phyloP scores from a whole-genome alignment of 2,329 filamentous ascomycete genomes.

The Nannizziopsis arthrosporioides region DNA sequence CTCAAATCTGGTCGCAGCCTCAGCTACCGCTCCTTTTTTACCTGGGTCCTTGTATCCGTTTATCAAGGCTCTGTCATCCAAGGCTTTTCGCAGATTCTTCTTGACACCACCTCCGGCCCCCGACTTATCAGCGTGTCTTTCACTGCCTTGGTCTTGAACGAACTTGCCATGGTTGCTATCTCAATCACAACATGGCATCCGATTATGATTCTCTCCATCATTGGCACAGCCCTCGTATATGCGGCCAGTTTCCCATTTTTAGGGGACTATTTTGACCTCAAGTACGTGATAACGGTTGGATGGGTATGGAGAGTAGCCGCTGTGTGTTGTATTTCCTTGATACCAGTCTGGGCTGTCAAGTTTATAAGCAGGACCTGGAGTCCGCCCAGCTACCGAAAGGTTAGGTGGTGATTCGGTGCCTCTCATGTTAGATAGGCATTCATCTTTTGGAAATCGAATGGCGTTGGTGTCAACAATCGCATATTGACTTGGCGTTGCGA shows the following conservation, averaged over 20 bases:
- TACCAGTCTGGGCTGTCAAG: slow-evolving; percentile 82
- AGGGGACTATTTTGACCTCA: slow-evolving; percentile 77
- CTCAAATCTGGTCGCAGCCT: slow-evolving; percentile 78
- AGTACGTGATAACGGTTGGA: slow-evolving; percentile 62
- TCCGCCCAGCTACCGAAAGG: slow-evolving; percentile 90
- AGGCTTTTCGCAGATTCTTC: slow-evolving; percentile 79
- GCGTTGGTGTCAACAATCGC: background rate
- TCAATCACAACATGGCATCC: slow-evolving; percentile 96
- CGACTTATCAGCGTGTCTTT: slow-evolving; percentile 85
- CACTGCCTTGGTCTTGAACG: slow-evolving; percentile 83
- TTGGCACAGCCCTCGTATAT: slow-evolving; percentile 74
- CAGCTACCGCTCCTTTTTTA: slow-evolving; percentile 87
- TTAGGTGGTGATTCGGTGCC: slow-evolving; percentile 35
- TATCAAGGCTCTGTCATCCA: slow-evolving; percentile 96
- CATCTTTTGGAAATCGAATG: background rate
- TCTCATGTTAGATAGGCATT: background rate
- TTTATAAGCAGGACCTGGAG: slow-evolving; percentile 72
- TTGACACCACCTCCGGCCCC: slow-evolving; percentile 54
- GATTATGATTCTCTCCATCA: slow-evolving; percentile 71
- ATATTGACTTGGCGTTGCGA: background rate
- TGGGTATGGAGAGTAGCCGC: slow-evolving; percentile 82
- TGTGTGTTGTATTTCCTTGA: slow-evolving; percentile 65
- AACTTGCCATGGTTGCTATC: slow-evolving; percentile 92
- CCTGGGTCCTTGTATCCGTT: slow-evolving; percentile 88
- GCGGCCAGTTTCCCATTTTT: slow-evolving; percentile 75